Base-by-base conservation (phyloP, 768 basidiomycete genomes). In the Tulasnella sp. region DNA sequence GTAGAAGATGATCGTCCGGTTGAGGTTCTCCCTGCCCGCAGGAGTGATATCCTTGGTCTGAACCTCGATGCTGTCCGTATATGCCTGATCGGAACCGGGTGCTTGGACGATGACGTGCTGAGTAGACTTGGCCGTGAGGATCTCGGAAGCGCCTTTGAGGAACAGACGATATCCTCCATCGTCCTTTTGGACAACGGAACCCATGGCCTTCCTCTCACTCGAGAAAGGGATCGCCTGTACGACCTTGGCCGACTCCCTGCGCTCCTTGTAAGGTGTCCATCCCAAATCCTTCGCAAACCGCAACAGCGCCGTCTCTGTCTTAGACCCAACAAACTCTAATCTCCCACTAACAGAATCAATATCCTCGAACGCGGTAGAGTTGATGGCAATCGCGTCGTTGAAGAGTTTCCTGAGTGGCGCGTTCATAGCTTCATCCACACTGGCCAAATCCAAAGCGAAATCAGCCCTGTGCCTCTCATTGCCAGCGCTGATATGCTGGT, bases 311-410 rank as follows among this genome's bases (percentile, higher is more conserved):
- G 87, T 90, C 74, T 97, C 95, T 1, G 95, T 98, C 78, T 98
- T 98, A 75, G 81, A 88, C 10, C 95, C 95, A 50, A 96, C 77
- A 68, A 97, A 93, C 23, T 79, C 70, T 19, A 68, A 59, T 64
- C 81, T 73, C 27, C 79, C 82, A 1, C 78, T 80, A 52, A 81
- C 82, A 10, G 79, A 73, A 65, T 88, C 79, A 29, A 66, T 69
- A 66, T 93, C 90, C 73, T 95, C 86, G 70, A 97, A 97, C 10
- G 95, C 95, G 5, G 94, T 96, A 2, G 91, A 92, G 72, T 97
- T 97, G 70, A 94, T 73, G 17, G 89, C 82, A 64, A 98, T 88
- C 3, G 90, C 81, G 43, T 84, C 82, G 68, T 95, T 95, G 70
- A 96, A 78, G 0, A 95, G 73, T 2, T 76, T 74, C 52, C 73